phyloP scores from a whole-genome alignment of 306 rosid species.

The Prosopis cineraria region DNA sequence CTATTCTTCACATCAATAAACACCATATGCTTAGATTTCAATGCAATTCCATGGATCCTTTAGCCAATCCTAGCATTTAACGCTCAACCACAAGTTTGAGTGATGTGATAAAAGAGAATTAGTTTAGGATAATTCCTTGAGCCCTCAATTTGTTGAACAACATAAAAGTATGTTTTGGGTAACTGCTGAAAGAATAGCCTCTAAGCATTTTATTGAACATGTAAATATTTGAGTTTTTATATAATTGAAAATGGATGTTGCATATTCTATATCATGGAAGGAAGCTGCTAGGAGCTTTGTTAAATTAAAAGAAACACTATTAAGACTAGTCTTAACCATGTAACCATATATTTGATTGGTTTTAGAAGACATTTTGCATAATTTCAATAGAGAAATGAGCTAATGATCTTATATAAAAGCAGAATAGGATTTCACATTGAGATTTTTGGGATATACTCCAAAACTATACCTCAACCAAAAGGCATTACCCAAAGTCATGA shows the following conservation, averaged over 20 bases:
- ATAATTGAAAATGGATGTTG: constrained; percentile 57
- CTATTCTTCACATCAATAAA: constrained; percentile 60
- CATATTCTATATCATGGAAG: constrained; percentile 52
- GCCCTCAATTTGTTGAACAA: constrained; percentile 58
- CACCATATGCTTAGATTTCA: constrained; percentile 52
- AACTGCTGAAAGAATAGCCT: constrained; percentile 54
- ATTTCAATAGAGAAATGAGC: constrained; percentile 39
- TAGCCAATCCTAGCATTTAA: constrained; percentile 46
- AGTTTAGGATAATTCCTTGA: constrained; percentile 40
- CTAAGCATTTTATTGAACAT: constrained; percentile 76
- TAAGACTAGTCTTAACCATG: constrained; percentile 57
- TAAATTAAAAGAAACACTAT: constrained; percentile 46
- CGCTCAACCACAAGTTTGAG: constrained; percentile 61
- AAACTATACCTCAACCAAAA: constrained; percentile 18
- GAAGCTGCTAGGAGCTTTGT: constrained; percentile 72
- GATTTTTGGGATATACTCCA: constrained; percentile 1
- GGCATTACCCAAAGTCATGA: constrained; percentile 26
- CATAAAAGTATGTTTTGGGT: constrained; percentile 50
- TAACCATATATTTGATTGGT: constrained; percentile 54
- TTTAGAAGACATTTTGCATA: constrained; percentile 51
- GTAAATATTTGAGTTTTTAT: constrained; percentile 59
- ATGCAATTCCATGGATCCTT: constrained; percentile 62
- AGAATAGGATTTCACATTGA: constrained; percentile 1
- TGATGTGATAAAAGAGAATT: constrained; percentile 53
- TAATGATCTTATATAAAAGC: constrained; percentile 6